These are phyloP conservation scores for Phialemonium atrogriseum DNA, from an alignment of 2,329 filamentous ascomycete species.

Conservation along the genomic window DNA sequence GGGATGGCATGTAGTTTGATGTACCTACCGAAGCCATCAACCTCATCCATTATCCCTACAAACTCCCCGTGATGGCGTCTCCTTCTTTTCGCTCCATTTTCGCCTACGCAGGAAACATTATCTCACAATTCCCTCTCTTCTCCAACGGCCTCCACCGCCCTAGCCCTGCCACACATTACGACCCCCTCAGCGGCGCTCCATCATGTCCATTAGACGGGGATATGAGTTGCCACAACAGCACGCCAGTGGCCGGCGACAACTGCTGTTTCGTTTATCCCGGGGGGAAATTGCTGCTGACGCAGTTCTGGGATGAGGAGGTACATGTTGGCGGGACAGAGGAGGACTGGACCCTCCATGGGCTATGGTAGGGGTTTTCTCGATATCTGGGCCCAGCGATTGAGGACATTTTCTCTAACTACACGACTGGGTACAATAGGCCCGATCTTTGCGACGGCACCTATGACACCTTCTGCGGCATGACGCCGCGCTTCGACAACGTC, in stretches of 20 bases:
- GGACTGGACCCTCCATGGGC: conserved; percentile 35
- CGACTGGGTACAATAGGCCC: no score
- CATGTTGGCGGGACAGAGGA: conserved; percentile 30
- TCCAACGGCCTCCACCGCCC: conserved; percentile 15
- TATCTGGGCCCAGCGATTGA: no score
- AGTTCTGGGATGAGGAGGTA: conserved; percentile 34
- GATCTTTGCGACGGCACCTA: conserved; percentile 35
- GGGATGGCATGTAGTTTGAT: no score
- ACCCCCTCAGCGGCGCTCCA: conserved; percentile 24
- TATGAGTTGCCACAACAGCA: conserved; percentile 30
- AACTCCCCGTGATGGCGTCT: conserved; percentile 10
- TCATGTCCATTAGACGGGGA: conserved; percentile 32
- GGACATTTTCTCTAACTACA: not conserved
- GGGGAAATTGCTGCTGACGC: conserved; percentile 31
- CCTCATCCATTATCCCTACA: conserved; percentile 3
- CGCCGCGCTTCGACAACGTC: conserved; percentile 32
- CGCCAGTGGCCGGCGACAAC: conserved; percentile 22
- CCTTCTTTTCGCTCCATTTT: conserved; percentile 22
- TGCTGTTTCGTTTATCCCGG: conserved; percentile 35
- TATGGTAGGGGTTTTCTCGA: conserved; percentile 29
- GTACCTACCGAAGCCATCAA: conserved; percentile 8
- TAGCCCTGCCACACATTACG: conserved; percentile 21
- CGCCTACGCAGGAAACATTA: conserved; percentile 23
- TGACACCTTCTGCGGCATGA: conserved; percentile 33
- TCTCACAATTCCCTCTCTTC: conserved; percentile 23